phyloP scores from a whole-genome alignment of 441 rosid species.

The Jatropha multifida region DNA sequence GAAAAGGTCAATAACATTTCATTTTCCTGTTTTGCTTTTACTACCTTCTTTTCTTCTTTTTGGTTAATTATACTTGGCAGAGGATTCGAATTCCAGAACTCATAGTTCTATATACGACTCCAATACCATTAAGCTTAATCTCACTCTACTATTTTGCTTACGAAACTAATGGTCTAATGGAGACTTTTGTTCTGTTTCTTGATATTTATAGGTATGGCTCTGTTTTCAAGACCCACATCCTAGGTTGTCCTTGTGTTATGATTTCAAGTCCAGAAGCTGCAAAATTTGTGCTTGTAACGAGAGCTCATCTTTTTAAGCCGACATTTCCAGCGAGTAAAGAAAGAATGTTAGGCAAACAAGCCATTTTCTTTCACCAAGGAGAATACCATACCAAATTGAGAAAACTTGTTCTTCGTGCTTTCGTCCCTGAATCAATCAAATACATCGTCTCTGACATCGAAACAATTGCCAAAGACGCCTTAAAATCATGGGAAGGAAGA shows the following conservation, averaged over 20 bases:
- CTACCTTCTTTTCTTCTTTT: no score
- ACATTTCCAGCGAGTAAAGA: constrained; percentile 97
- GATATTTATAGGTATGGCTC: constrained; percentile 56
- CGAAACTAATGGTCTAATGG: no score
- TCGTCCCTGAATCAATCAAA: constrained; percentile 69
- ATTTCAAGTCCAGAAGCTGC: constrained; percentile 93
- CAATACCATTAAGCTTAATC: no score
- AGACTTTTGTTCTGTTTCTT: background rate
- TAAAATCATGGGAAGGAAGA: constrained; percentile 58
- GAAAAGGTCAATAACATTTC: constrained; percentile 40
- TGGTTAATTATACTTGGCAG: no score
- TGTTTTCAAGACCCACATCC: constrained; percentile 84
- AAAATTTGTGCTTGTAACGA: constrained; percentile 76
- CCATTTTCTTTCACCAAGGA: constrained; percentile 93
- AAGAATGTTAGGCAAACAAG: constrained; percentile 91
- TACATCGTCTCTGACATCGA: constrained; percentile 55
- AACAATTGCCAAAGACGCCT: constrained; percentile 49
- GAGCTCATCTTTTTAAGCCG: constrained; percentile 86
- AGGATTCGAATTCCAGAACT: no score
- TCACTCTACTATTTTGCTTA: no score
- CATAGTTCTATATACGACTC: no score
- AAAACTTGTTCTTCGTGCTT: constrained; percentile 90
- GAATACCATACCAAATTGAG: constrained; percentile 76
- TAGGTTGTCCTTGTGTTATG: constrained; percentile 98
- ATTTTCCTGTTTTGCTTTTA: no score